Evolutionary conservation across 2,329 filamentous ascomycete genomes (phyloP).

Genomic region (Colletotrichum eremochloae): DNA sequence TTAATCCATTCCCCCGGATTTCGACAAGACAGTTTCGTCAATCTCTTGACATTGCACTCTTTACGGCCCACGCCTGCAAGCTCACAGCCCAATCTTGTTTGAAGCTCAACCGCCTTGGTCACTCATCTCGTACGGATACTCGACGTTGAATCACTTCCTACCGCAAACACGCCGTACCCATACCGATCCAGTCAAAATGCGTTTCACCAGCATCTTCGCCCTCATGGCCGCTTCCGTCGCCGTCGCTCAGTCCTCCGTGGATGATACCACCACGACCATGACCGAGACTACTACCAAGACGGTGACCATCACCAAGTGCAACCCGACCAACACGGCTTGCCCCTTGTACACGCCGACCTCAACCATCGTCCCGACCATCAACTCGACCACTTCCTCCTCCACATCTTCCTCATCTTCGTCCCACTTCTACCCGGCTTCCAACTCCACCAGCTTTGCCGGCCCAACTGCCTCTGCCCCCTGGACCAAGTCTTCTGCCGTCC

Average conservation of each 20-base stretch:
- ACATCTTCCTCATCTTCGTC: constrained; percentile 38
- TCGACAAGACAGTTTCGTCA: constrained; percentile 39
- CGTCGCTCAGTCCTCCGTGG: constrained; percentile 50
- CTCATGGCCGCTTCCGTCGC: constrained; percentile 57
- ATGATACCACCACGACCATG: constrained; percentile 53
- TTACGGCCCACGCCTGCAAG: constrained; percentile 17
- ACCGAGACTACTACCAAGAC: constrained; percentile 61
- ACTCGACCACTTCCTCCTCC: constrained; percentile 45
- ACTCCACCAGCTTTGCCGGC: constrained; percentile 50
- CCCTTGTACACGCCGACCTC: constrained; percentile 52
- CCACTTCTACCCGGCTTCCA: constrained; percentile 50
- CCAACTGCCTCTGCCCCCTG: constrained; percentile 45
- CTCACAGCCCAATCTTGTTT: constrained; percentile 5
- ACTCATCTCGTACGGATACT: constrained; percentile 19
- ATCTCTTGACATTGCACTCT: constrained; percentile 32
- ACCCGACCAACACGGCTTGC: constrained; percentile 59
- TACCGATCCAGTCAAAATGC: constrained; percentile 56
- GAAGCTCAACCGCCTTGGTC: constrained; percentile 19
- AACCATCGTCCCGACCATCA: constrained; percentile 43
- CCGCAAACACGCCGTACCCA: constrained; percentile 4
- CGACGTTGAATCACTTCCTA: constrained; percentile 23
- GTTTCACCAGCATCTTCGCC: constrained; percentile 58
- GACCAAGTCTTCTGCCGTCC: constrained; percentile 45
- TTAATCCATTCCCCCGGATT: constrained; percentile 12
- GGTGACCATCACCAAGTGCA: constrained; percentile 63